Conservation (phyloP, 2,329 filamentous ascomycete species). For the Aureobasidium namibiae region DNA sequence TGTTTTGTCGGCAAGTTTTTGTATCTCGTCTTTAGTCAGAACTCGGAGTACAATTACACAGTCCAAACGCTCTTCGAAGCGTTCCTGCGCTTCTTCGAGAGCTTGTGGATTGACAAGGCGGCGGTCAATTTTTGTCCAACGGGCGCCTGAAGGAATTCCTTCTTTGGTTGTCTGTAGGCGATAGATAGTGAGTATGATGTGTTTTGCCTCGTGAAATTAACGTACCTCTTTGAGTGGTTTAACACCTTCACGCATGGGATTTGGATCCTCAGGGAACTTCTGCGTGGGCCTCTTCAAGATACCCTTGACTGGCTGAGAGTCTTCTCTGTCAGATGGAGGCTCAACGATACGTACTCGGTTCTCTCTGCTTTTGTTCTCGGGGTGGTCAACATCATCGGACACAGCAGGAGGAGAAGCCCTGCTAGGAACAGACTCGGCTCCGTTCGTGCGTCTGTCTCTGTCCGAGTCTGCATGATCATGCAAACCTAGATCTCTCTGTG, state of each 20-base stretch:
- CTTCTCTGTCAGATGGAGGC: constrained; percentile 57
- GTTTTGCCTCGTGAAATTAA: not conserved
- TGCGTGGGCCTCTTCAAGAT: constrained; percentile 77
- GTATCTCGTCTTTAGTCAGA: constrained; percentile 79
- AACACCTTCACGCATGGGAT: constrained; percentile 79
- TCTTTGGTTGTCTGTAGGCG: constrained; percentile 24
- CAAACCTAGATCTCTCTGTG: constrained; percentile 7
- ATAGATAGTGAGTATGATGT: not conserved
- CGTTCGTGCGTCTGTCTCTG: not conserved
- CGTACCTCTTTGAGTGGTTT: constrained; percentile 75
- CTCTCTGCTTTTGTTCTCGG: constrained; percentile 19
- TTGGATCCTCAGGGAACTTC: constrained; percentile 79
- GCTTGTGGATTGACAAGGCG: constrained; percentile 85
- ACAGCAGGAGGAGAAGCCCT: not conserved
- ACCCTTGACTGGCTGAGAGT: constrained; percentile 63
- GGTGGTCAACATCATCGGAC: not conserved
- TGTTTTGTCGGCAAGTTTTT: constrained; percentile 75
- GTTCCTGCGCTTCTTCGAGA: constrained; percentile 75
- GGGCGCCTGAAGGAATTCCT: constrained; percentile 54
- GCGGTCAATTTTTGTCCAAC: constrained; percentile 90
- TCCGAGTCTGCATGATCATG: constrained; percentile 3
- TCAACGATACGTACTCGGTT: constrained; percentile 55
- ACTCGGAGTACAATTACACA: constrained; percentile 90
- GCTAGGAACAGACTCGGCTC: not conserved
- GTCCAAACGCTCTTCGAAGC: constrained; percentile 85